Conservation (phyloP, 169 alveolate genomes). For the Cryptosporidium ubiquitum region DNA sequence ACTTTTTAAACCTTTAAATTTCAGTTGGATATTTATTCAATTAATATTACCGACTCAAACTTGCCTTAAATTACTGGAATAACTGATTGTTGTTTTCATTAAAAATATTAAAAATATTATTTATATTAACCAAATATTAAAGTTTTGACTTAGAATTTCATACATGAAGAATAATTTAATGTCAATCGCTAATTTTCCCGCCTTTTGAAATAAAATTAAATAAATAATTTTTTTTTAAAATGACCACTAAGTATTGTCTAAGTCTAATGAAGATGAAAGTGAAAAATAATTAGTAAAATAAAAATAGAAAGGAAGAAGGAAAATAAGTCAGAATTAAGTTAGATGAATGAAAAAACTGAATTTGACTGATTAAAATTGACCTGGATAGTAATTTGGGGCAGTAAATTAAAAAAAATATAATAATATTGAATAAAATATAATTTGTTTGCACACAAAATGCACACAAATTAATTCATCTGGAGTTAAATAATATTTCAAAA, state of each 20-base stretch:
- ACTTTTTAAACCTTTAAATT: neutral
- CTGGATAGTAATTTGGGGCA: neutral
- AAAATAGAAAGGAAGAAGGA: neutral
- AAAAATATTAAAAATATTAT: neutral
- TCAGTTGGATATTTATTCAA: no score
- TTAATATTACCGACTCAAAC: neutral
- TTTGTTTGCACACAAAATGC: neutral
- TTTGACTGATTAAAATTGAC: no score
- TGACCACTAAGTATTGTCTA: neutral
- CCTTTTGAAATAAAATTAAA: neutral
- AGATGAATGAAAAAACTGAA: neutral
- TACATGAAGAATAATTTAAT: neutral
- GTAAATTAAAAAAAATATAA: no score
- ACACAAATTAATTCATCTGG: no score
- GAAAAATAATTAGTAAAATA: neutral
- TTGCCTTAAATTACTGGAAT: neutral
- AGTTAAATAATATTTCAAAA: no score
- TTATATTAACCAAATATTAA: no score
- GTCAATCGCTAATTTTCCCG: neutral
- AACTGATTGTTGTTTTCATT: no score
- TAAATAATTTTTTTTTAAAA: neutral
- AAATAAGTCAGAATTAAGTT: neutral
- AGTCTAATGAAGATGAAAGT: neutral
- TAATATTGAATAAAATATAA: no score
- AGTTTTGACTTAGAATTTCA: neutral